Evolutionary conservation across 2,329 filamentous ascomycete species (phyloP).

Genomic region (Botryotinia narcissicola): DNA sequence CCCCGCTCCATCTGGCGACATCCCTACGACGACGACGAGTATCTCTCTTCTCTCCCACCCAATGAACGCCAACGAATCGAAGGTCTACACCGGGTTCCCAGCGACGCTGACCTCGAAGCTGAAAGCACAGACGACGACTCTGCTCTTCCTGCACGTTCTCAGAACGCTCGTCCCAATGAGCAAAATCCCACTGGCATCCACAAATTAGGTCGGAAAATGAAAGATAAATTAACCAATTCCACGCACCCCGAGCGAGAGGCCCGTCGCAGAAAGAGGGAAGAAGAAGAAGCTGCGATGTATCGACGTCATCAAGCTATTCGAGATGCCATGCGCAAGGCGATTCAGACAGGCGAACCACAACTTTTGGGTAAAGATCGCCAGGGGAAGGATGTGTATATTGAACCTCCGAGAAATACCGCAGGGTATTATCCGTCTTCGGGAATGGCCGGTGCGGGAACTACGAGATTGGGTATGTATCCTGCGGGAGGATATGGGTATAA

Average conservation of each 20-base stretch:
- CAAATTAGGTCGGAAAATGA: conserved; percentile 54
- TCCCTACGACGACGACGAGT: conserved; percentile 58
- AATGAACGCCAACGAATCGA: conserved; percentile 50
- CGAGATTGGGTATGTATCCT: background rate
- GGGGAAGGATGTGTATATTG: conserved; percentile 57
- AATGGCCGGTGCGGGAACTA: conserved; percentile 28
- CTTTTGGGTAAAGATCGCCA: conserved; percentile 52
- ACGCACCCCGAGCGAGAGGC: conserved; percentile 54
- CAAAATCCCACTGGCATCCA: conserved; percentile 38
- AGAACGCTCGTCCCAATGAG: conserved; percentile 34
- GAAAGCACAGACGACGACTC: conserved; percentile 48
- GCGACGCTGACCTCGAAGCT: conserved; percentile 43
- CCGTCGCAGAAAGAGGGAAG: conserved; percentile 46
- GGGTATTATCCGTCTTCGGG: conserved; percentile 7
- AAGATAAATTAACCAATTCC: conserved; percentile 56
- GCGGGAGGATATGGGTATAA: conserved; percentile 44
- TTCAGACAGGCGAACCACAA: conserved; percentile 55
- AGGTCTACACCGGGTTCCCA: conserved; percentile 39
- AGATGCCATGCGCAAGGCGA: conserved; percentile 49
- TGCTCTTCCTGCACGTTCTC: conserved; percentile 1
- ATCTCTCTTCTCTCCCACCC: conserved; percentile 47
- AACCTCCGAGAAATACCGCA: conserved; percentile 44
- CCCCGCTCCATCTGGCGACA: conserved; percentile 60
- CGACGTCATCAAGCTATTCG: conserved; percentile 50
- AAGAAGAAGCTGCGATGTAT: conserved; percentile 49